Percentiles rank a stretch among this genome's conserved stretches.
Evolutionary conservation across 1,139 yeast genomes (phyloP).

Genomic region (Pichia kudriavzevii): DNA sequence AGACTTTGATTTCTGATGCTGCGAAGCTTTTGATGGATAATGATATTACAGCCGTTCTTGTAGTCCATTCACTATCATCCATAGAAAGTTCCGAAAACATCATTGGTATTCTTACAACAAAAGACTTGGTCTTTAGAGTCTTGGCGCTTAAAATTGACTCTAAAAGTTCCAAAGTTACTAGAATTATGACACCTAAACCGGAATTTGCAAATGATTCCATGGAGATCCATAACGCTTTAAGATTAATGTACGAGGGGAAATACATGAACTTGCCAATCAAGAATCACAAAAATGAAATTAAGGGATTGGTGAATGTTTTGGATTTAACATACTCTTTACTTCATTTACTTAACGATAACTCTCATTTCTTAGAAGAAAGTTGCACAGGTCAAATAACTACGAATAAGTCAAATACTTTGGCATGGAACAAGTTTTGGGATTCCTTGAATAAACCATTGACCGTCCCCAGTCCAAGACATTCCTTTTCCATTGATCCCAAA

Average conservation of each 20-base stretch:
- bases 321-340: conserved; percentile 34
- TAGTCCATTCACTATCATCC: conserved; percentile 14
- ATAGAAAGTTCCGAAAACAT: conserved; percentile 20
- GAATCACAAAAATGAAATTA: conserved; percentile 25
- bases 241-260: conserved; percentile 37
- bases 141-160: conserved; percentile 31
- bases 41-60: conserved; percentile 32
- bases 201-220: conserved; percentile 32
- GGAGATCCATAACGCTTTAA: conserved; percentile 33
- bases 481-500: too few species aligned
- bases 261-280: conserved; percentile 34
- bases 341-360: conserved; percentile 24
- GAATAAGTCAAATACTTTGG: conserved; percentile 25
- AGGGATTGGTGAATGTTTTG: conserved; percentile 35
- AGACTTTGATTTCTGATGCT: conserved; percentile 30
- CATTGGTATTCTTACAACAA: conserved; percentile 36
- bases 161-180: conserved; percentile 29
- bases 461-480: conserved; percentile 11
- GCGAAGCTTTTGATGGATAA: conserved; percentile 28
- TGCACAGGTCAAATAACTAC: neutral
- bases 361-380: conserved; percentile 2
- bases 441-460: conserved; percentile 29
- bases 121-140: conserved; percentile 35
- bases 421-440: conserved; percentile 36
- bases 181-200: conserved; percentile 36